Conservation (phyloP, 768 basidiomycete species). For the Boletales sp. region DNA sequence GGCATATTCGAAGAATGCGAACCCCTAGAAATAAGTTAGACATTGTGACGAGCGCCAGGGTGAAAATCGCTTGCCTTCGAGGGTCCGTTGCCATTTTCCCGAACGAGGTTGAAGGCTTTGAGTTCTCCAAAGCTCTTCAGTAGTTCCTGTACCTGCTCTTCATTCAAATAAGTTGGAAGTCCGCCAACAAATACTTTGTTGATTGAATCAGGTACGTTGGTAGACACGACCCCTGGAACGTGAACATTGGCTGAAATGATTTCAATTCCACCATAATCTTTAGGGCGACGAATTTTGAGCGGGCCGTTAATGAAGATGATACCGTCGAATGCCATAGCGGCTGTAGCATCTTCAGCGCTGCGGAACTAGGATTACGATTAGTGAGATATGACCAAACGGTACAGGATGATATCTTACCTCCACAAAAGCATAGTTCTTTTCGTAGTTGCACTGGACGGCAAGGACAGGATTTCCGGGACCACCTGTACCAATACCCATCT, state of each 20-base stretch:
- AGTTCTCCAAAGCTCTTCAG: conserved; percentile 97
- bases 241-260: conserved; percentile 65
- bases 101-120: conserved; percentile 96
- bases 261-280: conserved; percentile 87
- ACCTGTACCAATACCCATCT: conserved; percentile 84
- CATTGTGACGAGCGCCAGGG: neutral
- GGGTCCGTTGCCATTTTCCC: conserved; percentile 83
- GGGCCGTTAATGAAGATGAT: conserved; percentile 93
- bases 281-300: conserved; percentile 96
- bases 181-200: conserved; percentile 99
- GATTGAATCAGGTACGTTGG: conserved; percentile 94
- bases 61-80: conserved; percentile 63
- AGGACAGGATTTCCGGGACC: conserved; percentile 87
- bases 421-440: conserved; percentile 98
- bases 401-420: conserved; percentile 58
- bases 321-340: conserved; percentile 96
- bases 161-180: conserved; percentile 90
- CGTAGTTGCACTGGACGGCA: conserved; percentile 94
- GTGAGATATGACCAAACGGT: neutral
- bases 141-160: conserved; percentile 98
- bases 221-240: conserved; percentile 94
- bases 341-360: conserved; percentile 92
- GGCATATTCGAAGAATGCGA: conserved; percentile 98
- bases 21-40: conserved; percentile 58
- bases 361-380: conserved; percentile 70